These are phyloP conservation scores for Letharia lupina DNA, from an alignment of 495 filamentous ascomycete genomes.

Conservation along the genomic window DNA sequence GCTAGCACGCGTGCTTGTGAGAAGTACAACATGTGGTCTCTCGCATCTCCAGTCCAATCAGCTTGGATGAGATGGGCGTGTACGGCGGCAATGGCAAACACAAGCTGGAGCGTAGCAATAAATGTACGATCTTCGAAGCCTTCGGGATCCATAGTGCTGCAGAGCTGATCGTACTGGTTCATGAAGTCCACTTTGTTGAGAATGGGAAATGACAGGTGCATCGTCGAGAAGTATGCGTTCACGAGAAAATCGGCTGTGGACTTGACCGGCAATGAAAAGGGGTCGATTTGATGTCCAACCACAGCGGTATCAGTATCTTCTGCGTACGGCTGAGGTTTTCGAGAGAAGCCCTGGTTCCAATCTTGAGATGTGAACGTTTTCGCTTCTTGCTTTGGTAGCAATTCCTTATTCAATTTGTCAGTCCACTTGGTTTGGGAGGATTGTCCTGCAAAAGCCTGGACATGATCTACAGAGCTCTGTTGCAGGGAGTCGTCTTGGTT, in stretches of 20 bases:
- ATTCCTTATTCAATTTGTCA: conserved; percentile 36
- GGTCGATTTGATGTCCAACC: conserved; percentile 37
- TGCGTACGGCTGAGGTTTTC: conserved; percentile 33
- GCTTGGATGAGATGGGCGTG: conserved; percentile 41
- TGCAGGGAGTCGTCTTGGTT: conserved; percentile 33
- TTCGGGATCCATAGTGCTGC: conserved; percentile 40
- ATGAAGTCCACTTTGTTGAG: conserved; percentile 48
- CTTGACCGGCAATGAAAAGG: conserved; percentile 42
- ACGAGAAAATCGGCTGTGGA: conserved; percentile 47
- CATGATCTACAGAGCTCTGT: conserved; percentile 30
- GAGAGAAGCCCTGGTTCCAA: neutral
- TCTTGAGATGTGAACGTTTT: neutral
- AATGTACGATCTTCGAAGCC: conserved; percentile 31
- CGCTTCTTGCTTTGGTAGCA: neutral
- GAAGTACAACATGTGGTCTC: conserved; percentile 49
- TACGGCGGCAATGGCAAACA: conserved; percentile 53
- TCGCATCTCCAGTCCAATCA: conserved; percentile 38
- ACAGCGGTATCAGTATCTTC: conserved; percentile 44
- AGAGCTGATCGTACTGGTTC: conserved; percentile 40
- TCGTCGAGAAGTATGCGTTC: conserved; percentile 48
- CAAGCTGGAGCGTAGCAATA: conserved; percentile 49
- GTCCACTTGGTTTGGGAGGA: conserved; percentile 55
- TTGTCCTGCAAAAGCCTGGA: conserved; percentile 51
- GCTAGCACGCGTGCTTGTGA: conserved; percentile 45
- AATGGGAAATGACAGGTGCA: conserved; percentile 55